phyloP scores from a whole-genome alignment of 2,329 filamentous ascomycete species.

The Neofusicoccum umdonicola region DNA sequence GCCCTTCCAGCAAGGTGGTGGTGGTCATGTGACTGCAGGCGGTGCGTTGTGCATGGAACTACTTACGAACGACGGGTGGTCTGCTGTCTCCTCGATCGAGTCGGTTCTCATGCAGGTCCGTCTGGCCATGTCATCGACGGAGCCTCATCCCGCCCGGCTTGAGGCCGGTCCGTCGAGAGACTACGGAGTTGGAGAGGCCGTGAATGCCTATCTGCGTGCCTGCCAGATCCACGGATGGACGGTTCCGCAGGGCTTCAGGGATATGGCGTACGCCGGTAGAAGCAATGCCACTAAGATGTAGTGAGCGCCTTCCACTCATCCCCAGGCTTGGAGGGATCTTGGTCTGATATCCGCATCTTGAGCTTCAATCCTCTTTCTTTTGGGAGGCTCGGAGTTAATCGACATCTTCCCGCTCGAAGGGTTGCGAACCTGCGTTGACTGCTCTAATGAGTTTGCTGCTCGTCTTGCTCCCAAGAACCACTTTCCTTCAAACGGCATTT shows the following conservation, averaged over 20 bases:
- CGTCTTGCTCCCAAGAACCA: no score
- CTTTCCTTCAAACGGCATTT: no score
- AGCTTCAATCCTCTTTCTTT: no score
- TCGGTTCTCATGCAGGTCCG: conserved; percentile 78
- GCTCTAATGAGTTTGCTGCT: no score
- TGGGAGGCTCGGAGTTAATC: no score
- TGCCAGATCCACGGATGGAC: conserved; percentile 70
- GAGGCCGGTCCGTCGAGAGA: conserved; percentile 41
- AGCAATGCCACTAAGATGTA: no score
- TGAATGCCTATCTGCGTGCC: conserved; percentile 69
- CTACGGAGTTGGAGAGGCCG: conserved; percentile 69
- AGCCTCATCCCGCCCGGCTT: conserved; percentile 72
- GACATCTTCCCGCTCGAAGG: no score
- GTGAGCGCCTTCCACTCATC: not conserved
- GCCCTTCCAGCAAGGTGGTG: conserved; percentile 68
- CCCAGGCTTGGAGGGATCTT: no score
- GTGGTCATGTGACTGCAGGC: conserved; percentile 80
- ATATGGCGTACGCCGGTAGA: not conserved
- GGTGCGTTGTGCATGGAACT: conserved; percentile 85
- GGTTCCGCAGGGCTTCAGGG: conserved; percentile 53
- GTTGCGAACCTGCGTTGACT: no score
- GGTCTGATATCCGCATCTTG: no score
- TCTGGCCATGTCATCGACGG: conserved; percentile 66
- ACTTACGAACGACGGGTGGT: conserved; percentile 81
- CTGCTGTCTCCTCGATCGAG: conserved; percentile 69